Base-by-base conservation (phyloP, 805 yeast species). In the Candida taoyuanica region DNA sequence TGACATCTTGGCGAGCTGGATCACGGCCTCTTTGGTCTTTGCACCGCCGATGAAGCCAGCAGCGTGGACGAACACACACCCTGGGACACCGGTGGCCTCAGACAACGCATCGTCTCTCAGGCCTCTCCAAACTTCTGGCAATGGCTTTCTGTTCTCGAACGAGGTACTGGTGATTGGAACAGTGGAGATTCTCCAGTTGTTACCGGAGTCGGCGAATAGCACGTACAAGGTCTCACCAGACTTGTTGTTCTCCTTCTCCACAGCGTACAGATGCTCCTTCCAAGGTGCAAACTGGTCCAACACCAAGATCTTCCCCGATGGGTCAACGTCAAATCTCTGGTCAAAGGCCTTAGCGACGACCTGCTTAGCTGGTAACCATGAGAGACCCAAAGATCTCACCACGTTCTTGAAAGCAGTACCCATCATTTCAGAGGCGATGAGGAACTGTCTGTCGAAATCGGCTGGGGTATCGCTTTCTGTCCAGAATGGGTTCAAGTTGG, bases 1-100 rank as follows among this genome's bases (percentile, higher is more conserved):
- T 33, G 68, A 62, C 55, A 62, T 52, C 44, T 64, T 65, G 6
- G 98, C 97, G 62, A 93, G 71, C 55, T 75, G 63, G 41, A 87
- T 58, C 12, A 81, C 97, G 23, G 85, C 83, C 36, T 87, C 96
- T 46, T 71, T 67, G 17, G 94, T 73, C 55, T 78, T 71, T 40
- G 91, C 86, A 37, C 98, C 98, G 31, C 98, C 98, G 55, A 93
- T 93, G 64, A 93, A 93, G 0, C 98, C 98, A 29, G 95, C 85
- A 31, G 98, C 96, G 53, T 93, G 98, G 41, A 93, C 78, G 57
- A 93, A 93, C 16, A 89, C 77, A 58, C 96, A 85, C 7, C 85
- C 96, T 23, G 76, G 78, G 39, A 93, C 75, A n/a, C 95, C 96
- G 25, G 87, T 68, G 49, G 73, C 65, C 48, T 78, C 68, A 49